Evolutionary conservation across 1,139 yeast genomes (phyloP), one percentile per base, ranked within the genome.

Genomic region (Taphrina confusa): DNA sequence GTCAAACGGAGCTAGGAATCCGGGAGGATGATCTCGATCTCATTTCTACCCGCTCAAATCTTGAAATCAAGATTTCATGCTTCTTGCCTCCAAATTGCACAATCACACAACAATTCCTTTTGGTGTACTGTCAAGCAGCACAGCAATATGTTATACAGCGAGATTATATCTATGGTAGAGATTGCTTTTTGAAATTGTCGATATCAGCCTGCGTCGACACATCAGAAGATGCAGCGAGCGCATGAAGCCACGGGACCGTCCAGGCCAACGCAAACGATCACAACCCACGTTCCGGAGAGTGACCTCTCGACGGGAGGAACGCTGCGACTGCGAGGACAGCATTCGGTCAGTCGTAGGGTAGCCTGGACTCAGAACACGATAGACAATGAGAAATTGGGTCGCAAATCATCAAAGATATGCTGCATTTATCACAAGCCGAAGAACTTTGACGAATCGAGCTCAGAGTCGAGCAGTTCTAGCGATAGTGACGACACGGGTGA

Each of bases 351-450:
- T 18, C 55, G 64, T 12, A 45, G 64, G 23, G 64, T 62, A 12
- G 51, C 51, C 28, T 62, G 62, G 62, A 42, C 62, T 11, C 49
- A 62, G 14, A 42, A 54, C 11, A 61, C 63, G 25, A 45, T 62
- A 9, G 64, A 62, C 30, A 62, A 62, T 33, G 64, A 62, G 27
- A 49, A 56, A 12, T 16, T 62, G 31, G 61, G 64, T 31, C 45
- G 60, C 12, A 62, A 62, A 31, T 45, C 51, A 12, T 62, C 65
- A 25, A 62, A 62, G 54, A 56, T 61, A 14, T 61, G 64, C 57
- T 61, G 64, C 47, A 61, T 61, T 30, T 61, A 54, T 34, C 64
- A 61, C 49, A 62, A 61, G 25, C 61, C 60, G 28, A 47, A 54
- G 34, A 39, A 37, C 16, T 61, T 56, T 31, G 64, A 60, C 37